These are phyloP conservation scores for Linum tenue DNA, from an alignment of 345 rosid genomes.

Conservation along the genomic window DNA sequence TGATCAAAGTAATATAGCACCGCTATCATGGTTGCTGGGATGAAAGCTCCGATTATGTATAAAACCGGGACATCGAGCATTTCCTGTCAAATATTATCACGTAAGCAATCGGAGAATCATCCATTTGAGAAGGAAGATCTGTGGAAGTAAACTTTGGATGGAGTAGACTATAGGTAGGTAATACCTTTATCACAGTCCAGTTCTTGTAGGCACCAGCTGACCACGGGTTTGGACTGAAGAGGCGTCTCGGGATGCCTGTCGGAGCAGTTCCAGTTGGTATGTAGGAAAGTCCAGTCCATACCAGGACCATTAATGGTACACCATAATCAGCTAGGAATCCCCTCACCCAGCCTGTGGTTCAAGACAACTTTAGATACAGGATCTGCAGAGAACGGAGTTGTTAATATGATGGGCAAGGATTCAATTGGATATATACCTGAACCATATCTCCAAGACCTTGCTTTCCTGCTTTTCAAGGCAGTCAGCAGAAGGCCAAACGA, in stretches of 20 bases:
- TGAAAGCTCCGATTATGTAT: slow-evolving; percentile 26
- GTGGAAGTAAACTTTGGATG: slow-evolving; percentile 4
- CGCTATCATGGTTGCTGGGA: slow-evolving; percentile 31
- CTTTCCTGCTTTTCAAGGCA: slow-evolving; percentile 21
- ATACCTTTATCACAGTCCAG: slow-evolving; percentile 25
- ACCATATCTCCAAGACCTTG: slow-evolving; percentile 28
- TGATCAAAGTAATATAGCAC: slow-evolving; percentile 32
- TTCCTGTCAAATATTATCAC: slow-evolving; percentile 20
- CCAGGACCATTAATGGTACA: slow-evolving; percentile 22
- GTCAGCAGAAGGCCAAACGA: slow-evolving; percentile 24
- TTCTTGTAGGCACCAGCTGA: slow-evolving; percentile 22
- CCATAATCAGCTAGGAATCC: slow-evolving; percentile 25
- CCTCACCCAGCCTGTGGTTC: slow-evolving; percentile 17
- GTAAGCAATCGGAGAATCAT: not conserved
- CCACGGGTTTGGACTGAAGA: slow-evolving; percentile 26
- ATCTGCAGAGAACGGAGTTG: not conserved
- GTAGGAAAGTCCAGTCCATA: slow-evolving; percentile 25
- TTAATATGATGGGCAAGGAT: not conserved
- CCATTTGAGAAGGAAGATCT: not conserved
- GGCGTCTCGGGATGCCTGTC: slow-evolving; percentile 20
- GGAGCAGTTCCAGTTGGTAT: slow-evolving; percentile 17
- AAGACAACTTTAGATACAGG: not conserved
- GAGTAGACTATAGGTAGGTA: not conserved
- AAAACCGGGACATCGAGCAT: slow-evolving; percentile 22
- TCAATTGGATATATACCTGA: slow-evolving; percentile 11